phyloP scores from a whole-genome alignment of 164 flowering plant species.

The Echeveria elegans region DNA sequence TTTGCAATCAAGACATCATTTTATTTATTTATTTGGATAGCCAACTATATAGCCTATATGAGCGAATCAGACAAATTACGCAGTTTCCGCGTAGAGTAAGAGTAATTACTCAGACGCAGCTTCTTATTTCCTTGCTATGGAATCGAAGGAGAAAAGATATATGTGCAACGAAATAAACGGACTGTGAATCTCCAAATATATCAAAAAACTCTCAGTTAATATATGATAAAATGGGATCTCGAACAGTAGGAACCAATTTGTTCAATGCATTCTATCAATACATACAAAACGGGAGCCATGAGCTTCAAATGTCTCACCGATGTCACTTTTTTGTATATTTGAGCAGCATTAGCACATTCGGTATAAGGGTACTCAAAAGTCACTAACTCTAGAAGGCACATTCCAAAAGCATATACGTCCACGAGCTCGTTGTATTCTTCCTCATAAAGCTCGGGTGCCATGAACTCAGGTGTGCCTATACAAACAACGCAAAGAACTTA shows the following conservation, averaged over 20 bases:
- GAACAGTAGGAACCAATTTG: neutral
- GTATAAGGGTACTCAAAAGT: slow-evolving; percentile 93
- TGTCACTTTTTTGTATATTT: slow-evolving; percentile 91
- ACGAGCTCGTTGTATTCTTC: slow-evolving; percentile 97
- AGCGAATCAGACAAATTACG: too few relatives aligned
- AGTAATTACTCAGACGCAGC: too few relatives aligned
- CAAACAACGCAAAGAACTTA: neutral
- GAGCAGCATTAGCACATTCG: slow-evolving; percentile 94
- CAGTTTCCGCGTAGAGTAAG: too few relatives aligned
- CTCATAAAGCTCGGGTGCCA: slow-evolving; percentile 98
- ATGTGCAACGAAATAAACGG: neutral
- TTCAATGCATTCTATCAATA: neutral
- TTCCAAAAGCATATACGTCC: slow-evolving; percentile 94
- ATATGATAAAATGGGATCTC: neutral
- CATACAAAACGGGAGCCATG: neutral
- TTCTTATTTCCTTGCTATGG: neutral
- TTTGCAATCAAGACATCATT: too few relatives aligned
- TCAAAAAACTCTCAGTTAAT: neutral
- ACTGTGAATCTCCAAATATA: neutral
- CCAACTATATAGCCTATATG: too few relatives aligned
- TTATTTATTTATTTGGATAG: too few relatives aligned
- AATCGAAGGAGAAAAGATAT: neutral
- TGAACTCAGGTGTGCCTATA: slow-evolving; percentile 90
- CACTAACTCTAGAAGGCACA: slow-evolving; percentile 92
- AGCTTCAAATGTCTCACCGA: slow-evolving; percentile 44